Evolutionary conservation across 306 rosid species (phyloP).

Genomic region (Inga oerstediana): DNA sequence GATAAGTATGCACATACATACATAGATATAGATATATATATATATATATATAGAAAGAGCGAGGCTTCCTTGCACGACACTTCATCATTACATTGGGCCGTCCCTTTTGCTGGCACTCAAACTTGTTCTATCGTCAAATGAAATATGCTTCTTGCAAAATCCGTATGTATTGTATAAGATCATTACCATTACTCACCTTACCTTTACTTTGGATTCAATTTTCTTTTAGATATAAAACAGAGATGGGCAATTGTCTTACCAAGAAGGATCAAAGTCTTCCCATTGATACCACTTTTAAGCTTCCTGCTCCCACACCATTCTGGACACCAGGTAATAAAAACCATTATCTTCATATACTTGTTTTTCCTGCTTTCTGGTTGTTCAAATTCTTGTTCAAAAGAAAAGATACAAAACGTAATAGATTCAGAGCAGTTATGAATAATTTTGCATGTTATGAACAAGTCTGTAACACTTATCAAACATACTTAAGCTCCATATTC

Average conservation of each 20-base stretch:
- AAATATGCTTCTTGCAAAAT: constrained; percentile 35
- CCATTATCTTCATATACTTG: background rate
- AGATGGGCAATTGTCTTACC: constrained; percentile 49
- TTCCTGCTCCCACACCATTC: constrained; percentile 53
- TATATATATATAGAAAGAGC: no score
- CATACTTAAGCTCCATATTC: no score
- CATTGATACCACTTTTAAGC: constrained; percentile 47
- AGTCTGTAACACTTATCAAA: no score
- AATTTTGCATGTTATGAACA: no score
- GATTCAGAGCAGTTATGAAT: background rate
- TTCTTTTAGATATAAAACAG: background rate
- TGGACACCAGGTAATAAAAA: constrained; percentile 35
- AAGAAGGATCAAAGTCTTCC: constrained; percentile 37
- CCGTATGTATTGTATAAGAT: background rate
- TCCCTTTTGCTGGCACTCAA: background rate
- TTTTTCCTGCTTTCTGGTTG: background rate
- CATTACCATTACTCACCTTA: background rate
- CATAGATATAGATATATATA: no score
- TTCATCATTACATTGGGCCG: background rate
- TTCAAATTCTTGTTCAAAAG: background rate
- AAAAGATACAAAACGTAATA: background rate
- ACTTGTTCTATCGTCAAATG: background rate
- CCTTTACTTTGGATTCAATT: background rate
- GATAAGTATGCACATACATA: no score
- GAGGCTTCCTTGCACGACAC: constrained; percentile 41